Evolutionary conservation across 2,329 filamentous ascomycete genomes (phyloP), one percentile per base, ranked within the genome.

Genomic region (Dothideomycetes sp.): DNA sequence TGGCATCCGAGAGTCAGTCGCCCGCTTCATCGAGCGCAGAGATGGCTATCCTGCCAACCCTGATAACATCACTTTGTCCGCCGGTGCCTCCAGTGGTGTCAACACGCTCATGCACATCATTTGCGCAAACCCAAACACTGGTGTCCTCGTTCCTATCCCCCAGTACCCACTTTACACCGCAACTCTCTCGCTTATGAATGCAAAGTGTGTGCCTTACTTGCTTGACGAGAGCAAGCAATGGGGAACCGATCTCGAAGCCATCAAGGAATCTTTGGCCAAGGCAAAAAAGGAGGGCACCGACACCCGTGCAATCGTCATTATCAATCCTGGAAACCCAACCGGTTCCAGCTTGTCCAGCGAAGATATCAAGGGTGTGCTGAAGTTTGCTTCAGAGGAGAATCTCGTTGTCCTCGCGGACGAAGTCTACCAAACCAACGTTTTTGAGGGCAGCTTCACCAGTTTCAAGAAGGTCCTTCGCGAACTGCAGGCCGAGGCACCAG

Each of bases 381-480:
- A 91, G 48, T 82, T 95, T 47, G 89, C 91, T 30, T 80, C 79
- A 19, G 72, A 88, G 60, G 78, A 95, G 70, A 77, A 81, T 52
- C 73, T 98, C 18, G 87, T 96, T 41, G 71, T 96, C 49, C 76
- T 98, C 54, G 91, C 91, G 38, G 91, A 98, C 57, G 91, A 98
- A 64, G 91, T 98, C 29, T 98, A 98, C 75, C 91, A 98, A 68
- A 96, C 91, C 57, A 98, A 98, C 63, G 84, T 98, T 52, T 98
- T 98, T 66, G 69, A 83, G 46, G 91, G 91, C 61, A 73, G 89
- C 60, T 98, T 98, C 70, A 78, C 84, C 66, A 93, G 84, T 55
- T 96, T 98, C 80, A 96, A 96, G 70, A 79, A 83, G 53, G 79
- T 81, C 31, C 75, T 98, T 37, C 77, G 88, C 47, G 72, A 81